Base-by-base conservation (phyloP, 352 stramenopile genomes). In the Pythium monospermum region DNA sequence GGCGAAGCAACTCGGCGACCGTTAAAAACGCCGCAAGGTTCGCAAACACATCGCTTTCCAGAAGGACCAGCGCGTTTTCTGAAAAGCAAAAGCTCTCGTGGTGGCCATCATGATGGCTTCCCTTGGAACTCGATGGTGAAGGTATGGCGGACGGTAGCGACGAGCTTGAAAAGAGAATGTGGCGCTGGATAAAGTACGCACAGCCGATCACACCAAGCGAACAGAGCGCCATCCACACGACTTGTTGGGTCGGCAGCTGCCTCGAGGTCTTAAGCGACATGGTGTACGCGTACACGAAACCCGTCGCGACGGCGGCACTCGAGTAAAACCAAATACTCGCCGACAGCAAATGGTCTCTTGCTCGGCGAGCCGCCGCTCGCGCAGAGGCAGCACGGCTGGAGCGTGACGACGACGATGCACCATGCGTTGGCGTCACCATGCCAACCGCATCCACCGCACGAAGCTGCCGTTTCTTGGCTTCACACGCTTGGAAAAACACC, bases 101-200 rank as follows among this genome's bases (percentile, higher is more conserved):
- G 3, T 52, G 30, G 1, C 13, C 16, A 32, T 50, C 35, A 8
- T 35, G 7, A 13, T 35, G 13, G 30, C 30, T 35, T 13, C 7
- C 8, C 30, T 35, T 35, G 30, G 8, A 13, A 13, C 7, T 13
- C 7, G 8, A 13, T n/a, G n/a, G n/a, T n/a, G n/a, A n/a, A n/a
- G n/a, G n/a, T n/a, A n/a, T n/a, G n/a, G n/a, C n/a, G n/a, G n/a
- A n/a, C n/a, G n/a, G n/a, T n/a, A n/a, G n/a, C n/a, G n/a, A n/a
- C 7, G 30, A 13, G 30, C 7, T 13, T 35, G 30, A 8, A 8
- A 35, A 35, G 11, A 80, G 30, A 22, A 81, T 81, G n/a, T 72
- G 71, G 11, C 71, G 59, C 43, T 78, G 71, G 16, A 78, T 76
- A 59, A 62, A 74, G 39, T 55, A 78, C 13, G 71, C 68, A 12